A percentile compares a stretch with the other conserved stretches of the same genome.
phyloP scores from a whole-genome alignment of 2,329 filamentous ascomycete genomes.

The Leptoxyphium fumago region DNA sequence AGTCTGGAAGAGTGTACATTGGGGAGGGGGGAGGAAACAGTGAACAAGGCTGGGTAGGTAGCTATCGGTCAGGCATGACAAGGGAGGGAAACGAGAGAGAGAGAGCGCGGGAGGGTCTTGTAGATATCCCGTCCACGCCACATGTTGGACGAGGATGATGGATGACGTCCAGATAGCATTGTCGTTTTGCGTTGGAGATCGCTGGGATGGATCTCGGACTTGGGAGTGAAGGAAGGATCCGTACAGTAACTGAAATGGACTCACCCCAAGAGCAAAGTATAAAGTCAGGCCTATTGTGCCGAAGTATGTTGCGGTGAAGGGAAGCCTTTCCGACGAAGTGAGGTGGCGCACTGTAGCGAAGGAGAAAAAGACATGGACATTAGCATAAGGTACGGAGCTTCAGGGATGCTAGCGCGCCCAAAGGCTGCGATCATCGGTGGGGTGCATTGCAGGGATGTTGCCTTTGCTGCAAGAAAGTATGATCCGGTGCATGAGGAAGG shows the following conservation, averaged over 20 bases:
- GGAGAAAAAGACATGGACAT: neutral
- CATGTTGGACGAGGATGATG: too few relatives aligned
- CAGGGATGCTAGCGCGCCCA: neutral
- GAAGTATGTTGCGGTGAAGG: slow-evolving; percentile 91
- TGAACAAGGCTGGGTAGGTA: too few relatives aligned
- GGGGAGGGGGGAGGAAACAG: neutral
- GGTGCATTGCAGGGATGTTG: too few relatives aligned
- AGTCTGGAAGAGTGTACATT: neutral
- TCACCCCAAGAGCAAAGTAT: slow-evolving; percentile 83
- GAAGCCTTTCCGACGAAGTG: slow-evolving; percentile 66
- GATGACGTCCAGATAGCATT: too few relatives aligned
- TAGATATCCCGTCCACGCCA: too few relatives aligned
- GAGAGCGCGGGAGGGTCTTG: neutral
- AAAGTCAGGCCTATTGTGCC: slow-evolving; percentile 80
- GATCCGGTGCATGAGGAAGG: slow-evolving; percentile 2
- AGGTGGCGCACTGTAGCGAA: slow-evolving; percentile 51
- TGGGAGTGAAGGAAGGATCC: slow-evolving; percentile 1
- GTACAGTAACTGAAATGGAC: slow-evolving; percentile 25
- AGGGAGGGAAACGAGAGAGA: neutral
- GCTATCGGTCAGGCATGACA: neutral
- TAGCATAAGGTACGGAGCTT: neutral
- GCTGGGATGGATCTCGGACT: neutral
- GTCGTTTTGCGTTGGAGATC: neutral
- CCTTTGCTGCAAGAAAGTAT: neutral
- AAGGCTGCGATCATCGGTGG: too few relatives aligned